Evolutionary conservation across 768 basidiomycete genomes (phyloP), one percentile per base, ranked within the genome.

Genomic region (Steccherinum ochraceum): DNA sequence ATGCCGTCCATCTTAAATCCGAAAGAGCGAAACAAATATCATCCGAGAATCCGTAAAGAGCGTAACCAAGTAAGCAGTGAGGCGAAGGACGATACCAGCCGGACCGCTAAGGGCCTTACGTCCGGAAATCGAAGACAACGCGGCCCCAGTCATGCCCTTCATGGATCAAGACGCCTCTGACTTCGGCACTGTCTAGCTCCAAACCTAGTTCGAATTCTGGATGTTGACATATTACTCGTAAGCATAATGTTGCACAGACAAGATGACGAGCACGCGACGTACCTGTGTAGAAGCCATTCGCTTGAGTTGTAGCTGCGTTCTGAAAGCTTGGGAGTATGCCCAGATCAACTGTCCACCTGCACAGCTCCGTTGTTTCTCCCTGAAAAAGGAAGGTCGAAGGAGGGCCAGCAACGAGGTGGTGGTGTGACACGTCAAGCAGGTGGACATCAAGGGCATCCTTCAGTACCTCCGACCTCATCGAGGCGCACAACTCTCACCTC

Each of bases 331-430:
- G 90, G 48, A 93, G 68, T 21, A 84, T 76, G 40, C 80, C 79
- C 46, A 93, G 74, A 66, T 93, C 85, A 26, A 93, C 89, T 10
- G 86, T 91, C 90, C 90, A 93, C 68, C 86, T 84, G 71, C 87
- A 89, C 44, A 89, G 67, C 62, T 89, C 86, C 53, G 63, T 69
- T 3, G 79, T 83, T 60, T 86, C 86, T 24, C 86, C 86, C 75
- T 78, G 54, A 39, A n/a, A 20, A 30, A 39, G n/a, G 41, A 27
- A 30, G 23, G 44, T 41, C 35, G 40, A 51, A n/a, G 40, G 40
- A 5, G 13, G 5, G 12, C 25, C 49, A 42, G 10, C 21, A 40
- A 27, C 25, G 16, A 52, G 24, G 39, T 20, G 23, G 18, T 21
- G 23, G 11, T 19, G 23, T 11, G 42, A 11, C 42, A 44, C 10